phyloP scores from a whole-genome alignment of 441 rosid genomes.

The Dalechampia spathulata region DNA sequence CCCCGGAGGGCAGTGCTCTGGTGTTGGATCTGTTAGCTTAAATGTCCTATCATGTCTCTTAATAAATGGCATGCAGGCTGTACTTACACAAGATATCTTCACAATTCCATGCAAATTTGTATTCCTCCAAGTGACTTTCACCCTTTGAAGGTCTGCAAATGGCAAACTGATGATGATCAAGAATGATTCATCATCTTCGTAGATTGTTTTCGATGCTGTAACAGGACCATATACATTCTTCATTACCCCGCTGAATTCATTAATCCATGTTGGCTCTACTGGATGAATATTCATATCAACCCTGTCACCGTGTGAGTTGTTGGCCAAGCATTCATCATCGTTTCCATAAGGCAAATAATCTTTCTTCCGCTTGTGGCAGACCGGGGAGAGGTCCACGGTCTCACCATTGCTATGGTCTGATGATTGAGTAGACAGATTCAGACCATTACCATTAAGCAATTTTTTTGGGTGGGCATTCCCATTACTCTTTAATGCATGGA shows the following conservation, averaged over 20 bases:
- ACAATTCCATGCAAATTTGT: constrained; percentile 61
- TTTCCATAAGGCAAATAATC: constrained; percentile 41
- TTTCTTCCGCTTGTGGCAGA: constrained; percentile 53
- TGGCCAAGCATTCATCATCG: constrained; percentile 42
- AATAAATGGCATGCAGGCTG: constrained; percentile 60
- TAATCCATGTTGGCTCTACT: constrained; percentile 53
- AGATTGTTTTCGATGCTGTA: constrained; percentile 69
- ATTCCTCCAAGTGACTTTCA: constrained; percentile 82
- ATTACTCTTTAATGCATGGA: constrained; percentile 33
- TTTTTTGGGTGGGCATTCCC: constrained; percentile 38
- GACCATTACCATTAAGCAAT: constrained; percentile 52
- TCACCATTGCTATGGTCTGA: constrained; percentile 54
- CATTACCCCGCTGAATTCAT: constrained; percentile 71
- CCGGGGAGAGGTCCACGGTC: constrained; percentile 33
- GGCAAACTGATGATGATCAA: constrained; percentile 69
- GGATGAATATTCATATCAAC: constrained; percentile 47
- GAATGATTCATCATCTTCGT: constrained; percentile 67
- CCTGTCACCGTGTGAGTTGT: constrained; percentile 36
- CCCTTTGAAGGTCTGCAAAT: constrained; percentile 62
- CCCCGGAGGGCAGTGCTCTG: constrained; percentile 96
- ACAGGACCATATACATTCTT: constrained; percentile 73
- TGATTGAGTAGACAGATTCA: constrained; percentile 67
- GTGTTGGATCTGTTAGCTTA: constrained; percentile 84
- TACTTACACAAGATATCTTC: constrained; percentile 69
- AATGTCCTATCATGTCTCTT: constrained; percentile 74